Percentiles rank a stretch among this genome's conserved stretches.
Conservation (phyloP, 2,329 filamentous ascomycete genomes). For the Zalaria obscura region DNA sequence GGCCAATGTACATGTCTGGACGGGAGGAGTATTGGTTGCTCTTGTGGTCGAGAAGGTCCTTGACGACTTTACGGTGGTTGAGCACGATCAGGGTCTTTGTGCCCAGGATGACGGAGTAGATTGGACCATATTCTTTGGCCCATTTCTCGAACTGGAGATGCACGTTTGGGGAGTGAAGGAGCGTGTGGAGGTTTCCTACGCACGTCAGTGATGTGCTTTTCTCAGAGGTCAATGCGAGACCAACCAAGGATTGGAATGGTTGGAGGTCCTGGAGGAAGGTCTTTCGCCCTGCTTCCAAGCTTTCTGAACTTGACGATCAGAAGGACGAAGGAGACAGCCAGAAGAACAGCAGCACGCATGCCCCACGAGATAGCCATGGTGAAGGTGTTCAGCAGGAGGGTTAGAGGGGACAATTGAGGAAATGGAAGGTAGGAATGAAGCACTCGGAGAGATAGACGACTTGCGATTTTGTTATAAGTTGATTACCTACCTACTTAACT, state of each 20-base stretch:
- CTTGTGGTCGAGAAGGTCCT: conserved; percentile 16
- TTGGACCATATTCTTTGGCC: conserved; percentile 14
- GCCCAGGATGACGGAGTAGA: conserved; percentile 25
- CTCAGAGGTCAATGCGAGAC: conserved; percentile 9
- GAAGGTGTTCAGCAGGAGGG: background rate
- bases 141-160: conserved; percentile 16
- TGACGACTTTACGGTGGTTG: conserved; percentile 24
- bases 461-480: background rate
- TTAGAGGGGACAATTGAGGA: no score
- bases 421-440: no score
- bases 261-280: conserved; percentile 20
- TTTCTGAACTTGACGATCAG: background rate
- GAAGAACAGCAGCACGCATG: background rate
- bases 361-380: background rate
- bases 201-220: conserved; percentile 14
- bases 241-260: conserved; percentile 25
- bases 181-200: conserved; percentile 8
- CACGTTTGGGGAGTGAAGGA: conserved; percentile 19
- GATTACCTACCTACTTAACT: no score
- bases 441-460: background rate
- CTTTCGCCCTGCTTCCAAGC: conserved; percentile 1
- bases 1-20: conserved; percentile 10
- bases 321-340: background rate
- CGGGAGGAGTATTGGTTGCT: conserved; percentile 11
- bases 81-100: conserved; percentile 26